Conservation (phyloP, 2,329 filamentous ascomycete genomes). For the Sporothrix brasiliensis region DNA sequence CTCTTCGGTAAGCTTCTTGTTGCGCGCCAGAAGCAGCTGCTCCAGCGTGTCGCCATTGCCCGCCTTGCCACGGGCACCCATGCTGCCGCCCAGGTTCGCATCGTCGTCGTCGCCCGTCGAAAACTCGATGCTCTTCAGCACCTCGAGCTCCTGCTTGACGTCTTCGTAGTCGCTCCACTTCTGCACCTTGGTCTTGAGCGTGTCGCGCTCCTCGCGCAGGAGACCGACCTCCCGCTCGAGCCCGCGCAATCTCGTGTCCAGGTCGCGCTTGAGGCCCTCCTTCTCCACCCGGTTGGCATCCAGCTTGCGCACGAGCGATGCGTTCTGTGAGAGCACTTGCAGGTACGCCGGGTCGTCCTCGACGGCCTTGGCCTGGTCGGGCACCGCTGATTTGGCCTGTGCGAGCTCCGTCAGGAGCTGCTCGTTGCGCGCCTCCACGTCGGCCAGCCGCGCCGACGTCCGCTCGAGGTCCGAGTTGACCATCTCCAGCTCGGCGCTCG, state of each 20-base stretch:
- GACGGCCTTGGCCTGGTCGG: slow-evolving; percentile 63
- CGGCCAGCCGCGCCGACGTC: slow-evolving; percentile 81
- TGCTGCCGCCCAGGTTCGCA: slow-evolving; percentile 47
- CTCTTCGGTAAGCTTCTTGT: slow-evolving; percentile 96
- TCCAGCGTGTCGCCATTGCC: slow-evolving; percentile 77
- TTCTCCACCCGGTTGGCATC: slow-evolving; percentile 82
- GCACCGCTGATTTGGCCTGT: slow-evolving; percentile 75
- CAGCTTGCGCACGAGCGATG: slow-evolving; percentile 83
- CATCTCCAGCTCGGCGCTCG: slow-evolving; percentile 90
- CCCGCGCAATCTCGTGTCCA: slow-evolving; percentile 74
- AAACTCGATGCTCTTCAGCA: slow-evolving; percentile 97
- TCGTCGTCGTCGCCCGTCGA: slow-evolving; percentile 85
- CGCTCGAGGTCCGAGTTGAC: slow-evolving; percentile 88
- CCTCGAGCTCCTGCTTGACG: slow-evolving; percentile 91
- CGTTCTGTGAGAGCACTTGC: slow-evolving; percentile 89
- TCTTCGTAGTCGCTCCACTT: slow-evolving; percentile 96
- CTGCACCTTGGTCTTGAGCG: slow-evolving; percentile 76
- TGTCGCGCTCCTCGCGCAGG: slow-evolving; percentile 78
- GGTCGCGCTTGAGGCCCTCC: slow-evolving; percentile 74
- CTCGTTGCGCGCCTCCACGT: slow-evolving; percentile 92
- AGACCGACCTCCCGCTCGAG: slow-evolving; percentile 76
- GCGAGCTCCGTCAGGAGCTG: slow-evolving; percentile 88
- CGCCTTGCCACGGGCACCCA: slow-evolving; percentile 53
- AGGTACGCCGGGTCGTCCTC: slow-evolving; percentile 91
- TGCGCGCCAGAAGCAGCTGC: slow-evolving; percentile 85